Evolutionary conservation across 768 basidiomycete species (phyloP).

Genomic region (Tricholoma terreum): DNA sequence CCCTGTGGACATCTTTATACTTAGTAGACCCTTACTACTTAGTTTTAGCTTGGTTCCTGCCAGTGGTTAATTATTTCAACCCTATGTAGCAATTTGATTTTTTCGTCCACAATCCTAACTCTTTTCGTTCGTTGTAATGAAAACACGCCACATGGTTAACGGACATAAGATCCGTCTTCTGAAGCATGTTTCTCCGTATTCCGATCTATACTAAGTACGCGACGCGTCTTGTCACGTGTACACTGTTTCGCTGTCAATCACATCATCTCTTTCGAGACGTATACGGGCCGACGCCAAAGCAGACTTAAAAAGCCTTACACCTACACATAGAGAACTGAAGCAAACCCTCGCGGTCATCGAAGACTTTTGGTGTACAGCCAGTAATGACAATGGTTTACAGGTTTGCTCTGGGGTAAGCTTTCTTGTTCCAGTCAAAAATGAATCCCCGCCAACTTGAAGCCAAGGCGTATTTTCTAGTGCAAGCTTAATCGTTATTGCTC

Average conservation of each 20-base stretch:
- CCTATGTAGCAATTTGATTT: constrained; percentile 8
- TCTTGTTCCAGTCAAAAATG: no score
- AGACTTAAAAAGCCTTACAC: constrained; percentile 8
- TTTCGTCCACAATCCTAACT: neutral
- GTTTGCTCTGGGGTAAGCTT: no score
- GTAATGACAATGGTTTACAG: no score
- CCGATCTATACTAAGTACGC: neutral
- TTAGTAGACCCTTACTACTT: no score
- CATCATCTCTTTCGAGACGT: constrained; percentile 3
- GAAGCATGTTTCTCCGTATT: no score
- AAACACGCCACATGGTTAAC: neutral
- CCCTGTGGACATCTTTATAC: neutral
- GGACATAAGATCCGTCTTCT: no score
- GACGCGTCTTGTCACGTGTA: neutral
- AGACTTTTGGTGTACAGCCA: no score
- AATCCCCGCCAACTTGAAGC: no score
- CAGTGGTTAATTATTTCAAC: neutral
- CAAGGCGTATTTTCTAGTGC: constrained; percentile 9
- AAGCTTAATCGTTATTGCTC: constrained; percentile 10
- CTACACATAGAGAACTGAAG: constrained; percentile 3
- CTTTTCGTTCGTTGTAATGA: neutral
- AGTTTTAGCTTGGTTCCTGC: neutral
- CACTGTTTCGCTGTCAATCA: neutral
- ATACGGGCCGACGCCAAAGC: constrained; percentile 7
- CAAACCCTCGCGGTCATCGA: no score